Conservation (phyloP, 306 rosid species). For the Cucumis sativus region Cucumber_9930_V3 NC_026657.2:29555001-29555500, state of each 20-base stretch:
- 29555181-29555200: neutral
- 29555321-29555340: slow-evolving; percentile 22
- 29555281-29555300: neutral
- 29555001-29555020: neutral
- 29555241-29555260: neutral
- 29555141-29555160: neutral
- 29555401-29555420: no score
- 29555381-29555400: neutral
- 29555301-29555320: slow-evolving; percentile 19
- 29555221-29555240: slow-evolving; percentile 16
- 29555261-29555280: slow-evolving; percentile 1
- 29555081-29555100: neutral
- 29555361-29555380: slow-evolving; percentile 67
- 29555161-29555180: neutral
- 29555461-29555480: no score
- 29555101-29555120: slow-evolving; percentile 32
- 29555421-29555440: no score
- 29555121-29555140: neutral
- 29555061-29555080: neutral
- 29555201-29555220: slow-evolving; percentile 11
- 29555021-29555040: neutral
- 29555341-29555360: slow-evolving; percentile 43
- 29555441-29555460: no score
- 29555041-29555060: neutral
- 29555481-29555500: no score